phyloP scores from a whole-genome alignment of 1,284 basidiomycete genomes.

The Phaffia rhodozyma region DNA sequence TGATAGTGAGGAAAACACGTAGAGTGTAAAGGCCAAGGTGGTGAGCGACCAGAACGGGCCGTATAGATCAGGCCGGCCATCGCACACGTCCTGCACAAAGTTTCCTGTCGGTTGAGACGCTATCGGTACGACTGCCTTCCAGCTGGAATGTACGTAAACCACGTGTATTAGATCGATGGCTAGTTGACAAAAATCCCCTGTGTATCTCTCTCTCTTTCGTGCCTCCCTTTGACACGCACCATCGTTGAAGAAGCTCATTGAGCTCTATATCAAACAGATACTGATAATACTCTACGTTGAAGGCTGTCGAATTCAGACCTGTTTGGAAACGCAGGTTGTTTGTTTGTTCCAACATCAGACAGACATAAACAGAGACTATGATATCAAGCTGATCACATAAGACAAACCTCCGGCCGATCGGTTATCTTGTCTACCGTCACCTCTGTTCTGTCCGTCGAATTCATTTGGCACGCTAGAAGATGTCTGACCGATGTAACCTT shows the following conservation, averaged over 20 bases:
- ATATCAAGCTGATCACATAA: background rate
- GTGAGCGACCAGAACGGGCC: constrained; percentile 89
- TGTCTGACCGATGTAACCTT: constrained; percentile 7
- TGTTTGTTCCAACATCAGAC: background rate
- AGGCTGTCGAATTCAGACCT: constrained; percentile 31
- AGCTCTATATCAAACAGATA: constrained; percentile 41
- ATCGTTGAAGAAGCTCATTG: constrained; percentile 28
- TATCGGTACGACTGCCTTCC: constrained; percentile 24
- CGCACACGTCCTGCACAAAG: constrained; percentile 37
- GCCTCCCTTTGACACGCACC: constrained; percentile 1
- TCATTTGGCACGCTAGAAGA: constrained; percentile 11
- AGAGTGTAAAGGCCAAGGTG: constrained; percentile 78
- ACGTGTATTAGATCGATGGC: background rate
- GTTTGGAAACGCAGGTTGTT: constrained; percentile 9
- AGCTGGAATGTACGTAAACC: constrained; percentile 9
- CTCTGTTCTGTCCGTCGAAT: background rate
- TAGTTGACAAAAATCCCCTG: background rate
- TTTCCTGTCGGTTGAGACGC: constrained; percentile 14
- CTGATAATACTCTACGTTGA: constrained; percentile 39
- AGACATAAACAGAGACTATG: background rate
- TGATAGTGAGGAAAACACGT: constrained; percentile 78
- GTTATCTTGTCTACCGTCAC: background rate
- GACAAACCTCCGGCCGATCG: background rate
- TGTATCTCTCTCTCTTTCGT: background rate
- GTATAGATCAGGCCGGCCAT: constrained; percentile 40